Conservation (phyloP, 1,284 basidiomycete species). For the Mycena citricolor region DNA sequence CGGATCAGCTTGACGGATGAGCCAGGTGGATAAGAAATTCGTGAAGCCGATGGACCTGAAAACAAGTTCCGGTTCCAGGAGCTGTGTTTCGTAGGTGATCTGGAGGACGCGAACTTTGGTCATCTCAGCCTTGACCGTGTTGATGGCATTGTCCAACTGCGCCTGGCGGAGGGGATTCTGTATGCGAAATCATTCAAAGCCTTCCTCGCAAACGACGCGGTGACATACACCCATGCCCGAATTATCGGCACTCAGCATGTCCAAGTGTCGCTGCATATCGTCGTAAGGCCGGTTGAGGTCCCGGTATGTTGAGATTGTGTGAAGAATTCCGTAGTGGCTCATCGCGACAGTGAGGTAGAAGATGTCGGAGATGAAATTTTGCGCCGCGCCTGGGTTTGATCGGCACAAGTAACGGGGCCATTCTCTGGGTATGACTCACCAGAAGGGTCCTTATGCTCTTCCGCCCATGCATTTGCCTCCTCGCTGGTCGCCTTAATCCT, state of each 20-base stretch:
- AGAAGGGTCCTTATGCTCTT: conserved; percentile 44
- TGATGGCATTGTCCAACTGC: conserved; percentile 68
- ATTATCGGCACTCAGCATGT: conserved; percentile 74
- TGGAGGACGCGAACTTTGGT: conserved; percentile 69
- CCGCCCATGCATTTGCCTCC: conserved; percentile 75
- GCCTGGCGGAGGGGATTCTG: conserved; percentile 69
- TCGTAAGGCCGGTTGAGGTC: conserved; percentile 72
- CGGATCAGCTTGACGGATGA: conserved; percentile 92
- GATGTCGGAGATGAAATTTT: conserved; percentile 95
- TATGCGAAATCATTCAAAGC: conserved; percentile 2
- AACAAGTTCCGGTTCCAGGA: conserved; percentile 85
- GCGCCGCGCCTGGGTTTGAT: conserved; percentile 41
- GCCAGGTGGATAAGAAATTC: conserved; percentile 92
- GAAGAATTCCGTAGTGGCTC: conserved; percentile 84
- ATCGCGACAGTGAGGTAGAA: conserved; percentile 88
- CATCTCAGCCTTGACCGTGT: conserved; percentile 74
- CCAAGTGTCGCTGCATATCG: conserved; percentile 78
- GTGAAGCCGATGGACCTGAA: conserved; percentile 82
- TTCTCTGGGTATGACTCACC: conserved; percentile 44
- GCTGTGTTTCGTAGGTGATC: conserved; percentile 81
- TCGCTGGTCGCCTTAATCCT: conserved; percentile 88
- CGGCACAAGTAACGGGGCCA: conserved; percentile 6
- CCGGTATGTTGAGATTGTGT: conserved; percentile 75
- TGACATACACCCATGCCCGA: conserved; percentile 73
- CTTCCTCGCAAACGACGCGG: background rate